A percentile compares a stretch with the other conserved stretches of the same genome.
Evolutionary conservation across 2,329 filamentous ascomycete genomes (phyloP).

Genomic region (Colletotrichum higginsianum): DNA sequence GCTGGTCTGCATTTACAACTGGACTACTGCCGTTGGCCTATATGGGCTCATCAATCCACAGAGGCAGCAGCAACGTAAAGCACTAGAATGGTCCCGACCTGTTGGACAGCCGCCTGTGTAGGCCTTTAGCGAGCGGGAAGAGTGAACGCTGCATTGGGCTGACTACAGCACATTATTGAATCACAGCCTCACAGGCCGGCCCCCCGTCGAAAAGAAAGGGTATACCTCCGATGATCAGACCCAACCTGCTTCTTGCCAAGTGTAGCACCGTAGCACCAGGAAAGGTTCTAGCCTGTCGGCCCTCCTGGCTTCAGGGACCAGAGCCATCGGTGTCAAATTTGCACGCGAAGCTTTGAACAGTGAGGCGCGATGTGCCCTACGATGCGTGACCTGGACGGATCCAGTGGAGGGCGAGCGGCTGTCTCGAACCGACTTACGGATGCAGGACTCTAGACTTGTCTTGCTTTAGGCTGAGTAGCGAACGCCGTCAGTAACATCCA

Average conservation of each 20-base stretch:
- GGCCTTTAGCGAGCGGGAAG: slow-evolving; percentile 21
- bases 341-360: not conserved
- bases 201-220: slow-evolving; percentile 16
- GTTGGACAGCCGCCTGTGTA: slow-evolving; percentile 12
- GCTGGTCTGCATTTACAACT: not conserved
- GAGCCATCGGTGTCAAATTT: slow-evolving; percentile 24
- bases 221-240: slow-evolving; percentile 34
- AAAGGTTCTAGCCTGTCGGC: slow-evolving; percentile 29
- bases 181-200: slow-evolving; percentile 31
- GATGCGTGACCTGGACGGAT: not conserved
- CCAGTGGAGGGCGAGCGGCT: not conserved
- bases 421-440: not conserved
- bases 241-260: slow-evolving; percentile 9
- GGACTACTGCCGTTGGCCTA: not conserved
- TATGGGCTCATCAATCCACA: not conserved
- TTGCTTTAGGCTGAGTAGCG: not conserved
- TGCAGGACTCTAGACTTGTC: slow-evolving; percentile 1
- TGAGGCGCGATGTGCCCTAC: not conserved
- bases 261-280: slow-evolving; percentile 15
- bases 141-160: slow-evolving; percentile 27
- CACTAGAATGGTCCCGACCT: not conserved
- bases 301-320: slow-evolving; percentile 5
- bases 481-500: slow-evolving; percentile 18
- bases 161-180: slow-evolving; percentile 16
- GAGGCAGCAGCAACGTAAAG: not conserved